Evolutionary conservation across 1,284 basidiomycete genomes (phyloP), one percentile per base, ranked within the genome.

Genomic region (Megacollybia platyphylla): DNA sequence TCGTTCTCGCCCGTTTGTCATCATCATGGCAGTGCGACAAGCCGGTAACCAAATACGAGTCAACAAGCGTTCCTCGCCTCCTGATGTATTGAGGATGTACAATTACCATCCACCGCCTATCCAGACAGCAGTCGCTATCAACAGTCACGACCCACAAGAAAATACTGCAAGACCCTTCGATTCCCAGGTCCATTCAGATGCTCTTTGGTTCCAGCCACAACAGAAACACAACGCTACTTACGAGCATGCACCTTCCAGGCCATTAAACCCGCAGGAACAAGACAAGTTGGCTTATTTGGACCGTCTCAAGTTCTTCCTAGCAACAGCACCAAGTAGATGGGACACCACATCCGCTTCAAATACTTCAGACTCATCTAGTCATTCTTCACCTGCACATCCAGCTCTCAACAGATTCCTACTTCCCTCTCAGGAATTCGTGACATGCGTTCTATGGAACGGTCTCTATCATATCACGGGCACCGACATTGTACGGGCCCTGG

Each of bases 401-500:
- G 76, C 79, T 32, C 73, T 93, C 52, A 85, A 87, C 52, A 73
- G 86, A 28, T 92, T 93, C 58, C 69, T 79, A 28, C 72, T 92
- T 7, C 88, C 87, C 0, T 79, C 84, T 47, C 79, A 84, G 42
- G 90, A 94, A 61, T 82, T 81, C 52, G 87, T 94, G 37, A 80
- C 85, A 4, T 94, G 90, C 57, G 85, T 93, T 7, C 71, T 88
- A 24, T 94, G 90, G 90, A 79, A 81, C 44, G 83, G 87, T 2
- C 67, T 87, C 27, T 92, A 89, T 55, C 87, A 93, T 56, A 88
- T 94, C 60, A 92, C 89, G 0, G 90, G 90, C 13, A 93, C 89
- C 6, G 82, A 87, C 61, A 86, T 87, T 54, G 88, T 94, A 34
- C 74, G 90, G 48, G 87, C 88, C 2, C 67, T 94, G 37, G 80